Conservation (phyloP, 2,329 filamentous ascomycete genomes). For the Trichophyton schoenleinii region DNA sequence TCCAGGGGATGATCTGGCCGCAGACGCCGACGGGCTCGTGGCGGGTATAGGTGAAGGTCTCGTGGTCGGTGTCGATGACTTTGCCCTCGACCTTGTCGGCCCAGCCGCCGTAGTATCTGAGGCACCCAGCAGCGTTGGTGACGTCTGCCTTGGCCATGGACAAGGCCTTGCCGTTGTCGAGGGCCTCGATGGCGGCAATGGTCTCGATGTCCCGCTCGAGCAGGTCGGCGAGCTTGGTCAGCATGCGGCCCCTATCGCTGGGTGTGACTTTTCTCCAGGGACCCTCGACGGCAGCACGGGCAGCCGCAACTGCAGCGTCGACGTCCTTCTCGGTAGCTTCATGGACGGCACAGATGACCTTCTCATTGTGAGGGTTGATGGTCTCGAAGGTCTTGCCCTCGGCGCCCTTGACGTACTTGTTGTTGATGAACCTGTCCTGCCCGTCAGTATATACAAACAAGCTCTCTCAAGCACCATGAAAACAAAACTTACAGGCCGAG, state of each 20-base stretch:
- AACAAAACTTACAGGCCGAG: constrained; percentile 25
- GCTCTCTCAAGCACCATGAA: background rate
- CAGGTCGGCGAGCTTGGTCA: constrained; percentile 68
- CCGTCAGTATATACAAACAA: background rate
- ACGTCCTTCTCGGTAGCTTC: constrained; percentile 74
- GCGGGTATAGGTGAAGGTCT: constrained; percentile 74
- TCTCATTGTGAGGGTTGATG: constrained; percentile 76
- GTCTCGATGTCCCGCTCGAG: constrained; percentile 65
- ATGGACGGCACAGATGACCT: constrained; percentile 68
- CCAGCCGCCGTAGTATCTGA: constrained; percentile 84
- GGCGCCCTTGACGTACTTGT: constrained; percentile 71
- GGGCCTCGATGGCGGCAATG: constrained; percentile 69
- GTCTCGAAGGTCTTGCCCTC: constrained; percentile 88
- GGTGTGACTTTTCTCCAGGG: constrained; percentile 57
- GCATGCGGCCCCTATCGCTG: constrained; percentile 53
- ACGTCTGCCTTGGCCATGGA: constrained; percentile 56
- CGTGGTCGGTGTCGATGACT: constrained; percentile 64
- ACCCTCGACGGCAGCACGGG: constrained; percentile 73
- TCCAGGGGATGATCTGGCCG: constrained; percentile 84
- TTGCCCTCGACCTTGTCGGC: constrained; percentile 91
- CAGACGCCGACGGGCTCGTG: constrained; percentile 71
- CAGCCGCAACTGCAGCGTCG: constrained; percentile 67
- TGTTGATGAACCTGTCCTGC: constrained; percentile 49
- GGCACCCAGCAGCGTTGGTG: constrained; percentile 51
- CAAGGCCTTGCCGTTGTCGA: constrained; percentile 43